A percentile compares a stretch with the other conserved stretches of the same genome.
Evolutionary conservation across 148 eudicot species (phyloP).

Genomic region (Chenopodium berlandieri): DNA sequence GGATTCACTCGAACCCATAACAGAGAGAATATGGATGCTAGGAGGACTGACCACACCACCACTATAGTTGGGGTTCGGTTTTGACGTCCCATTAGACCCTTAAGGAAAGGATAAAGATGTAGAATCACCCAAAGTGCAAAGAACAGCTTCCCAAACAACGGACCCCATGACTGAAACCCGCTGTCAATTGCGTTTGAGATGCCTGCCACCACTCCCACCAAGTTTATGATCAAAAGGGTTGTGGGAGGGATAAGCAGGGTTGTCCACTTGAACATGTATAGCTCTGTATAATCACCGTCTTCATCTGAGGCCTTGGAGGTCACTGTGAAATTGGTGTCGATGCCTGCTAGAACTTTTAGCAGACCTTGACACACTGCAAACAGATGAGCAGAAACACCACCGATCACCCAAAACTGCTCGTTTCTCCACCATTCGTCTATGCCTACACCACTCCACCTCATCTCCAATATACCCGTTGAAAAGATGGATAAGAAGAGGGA

Average conservation of each 20-base stretch:
- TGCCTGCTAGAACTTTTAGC: conserved; percentile 59
- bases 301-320: conserved; percentile 57
- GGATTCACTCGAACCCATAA: conserved; percentile 59
- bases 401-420: conserved; percentile 67
- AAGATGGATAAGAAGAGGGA: conserved; percentile 54
- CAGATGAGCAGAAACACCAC: conserved; percentile 55
- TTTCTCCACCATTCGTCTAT: conserved; percentile 73
- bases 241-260: conserved; percentile 56
- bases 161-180: conserved; percentile 59
- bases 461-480: conserved; percentile 54
- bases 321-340: conserved; percentile 61
- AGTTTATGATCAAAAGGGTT: conserved; percentile 45
- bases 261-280: conserved; percentile 57
- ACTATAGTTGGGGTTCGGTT: conserved; percentile 55
- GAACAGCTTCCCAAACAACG: conserved; percentile 55
- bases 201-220: conserved; percentile 50
- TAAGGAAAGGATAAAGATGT: conserved; percentile 64
- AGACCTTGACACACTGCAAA: conserved; percentile 65
- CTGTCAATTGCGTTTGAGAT: conserved; percentile 55
- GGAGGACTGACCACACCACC: conserved; percentile 56
- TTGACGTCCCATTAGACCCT: conserved; percentile 57
- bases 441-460: conserved; percentile 65
- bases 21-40: conserved; percentile 62
- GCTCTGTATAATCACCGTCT: conserved; percentile 57
- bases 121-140: conserved; percentile 63